Evolutionary conservation across 139 green algal species (phyloP), one percentile per base, ranked within the genome.

Genomic region (Chlamydomonas incerta): DNA sequence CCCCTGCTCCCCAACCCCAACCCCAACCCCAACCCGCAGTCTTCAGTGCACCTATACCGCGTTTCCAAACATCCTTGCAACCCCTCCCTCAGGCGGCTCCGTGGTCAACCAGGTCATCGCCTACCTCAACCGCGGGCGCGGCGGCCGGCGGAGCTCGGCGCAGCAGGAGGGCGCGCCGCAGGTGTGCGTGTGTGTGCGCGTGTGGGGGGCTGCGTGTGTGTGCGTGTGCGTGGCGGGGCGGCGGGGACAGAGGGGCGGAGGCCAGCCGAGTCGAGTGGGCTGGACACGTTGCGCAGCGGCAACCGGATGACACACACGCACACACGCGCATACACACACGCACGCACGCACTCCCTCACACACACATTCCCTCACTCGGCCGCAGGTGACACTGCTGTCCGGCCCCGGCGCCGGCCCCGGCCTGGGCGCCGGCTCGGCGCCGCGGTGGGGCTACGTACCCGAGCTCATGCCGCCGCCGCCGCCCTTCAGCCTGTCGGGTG

Each of bases 31-130:
- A 24, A 92, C 90, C 50, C 90, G 94, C 63, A 69, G n/a, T n/a
- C n/a, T n/a, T n/a, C n/a, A n/a, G n/a, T n/a, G n/a, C n/a, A n/a
- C n/a, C n/a, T n/a, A n/a, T n/a, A n/a, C n/a, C n/a, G n/a, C n/a
- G n/a, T n/a, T n/a, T n/a, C n/a, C n/a, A n/a, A n/a, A n/a, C n/a
- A n/a, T n/a, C n/a, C n/a, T n/a, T n/a, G n/a, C n/a, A n/a, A n/a
- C n/a, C 89, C 28, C 95, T 89, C 80, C 79, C 80, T n/a, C 52
- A 83, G 92, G 93, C 1, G 93, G 93, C 60, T 94, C 85, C 63
- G 90, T 98, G 89, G 92, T 98, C 2, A 97, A 98, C 87, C 79
- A 92, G 20, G 73, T 95, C n/a, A 93, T 97, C 3, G 86, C 52
- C 0, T 90, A 96, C 79, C 73, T 96, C 31, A 85, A 85, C n/a